Base-by-base conservation (phyloP, 2,329 filamentous ascomycete genomes). In the Pseudodiploospora longispora region DNA sequence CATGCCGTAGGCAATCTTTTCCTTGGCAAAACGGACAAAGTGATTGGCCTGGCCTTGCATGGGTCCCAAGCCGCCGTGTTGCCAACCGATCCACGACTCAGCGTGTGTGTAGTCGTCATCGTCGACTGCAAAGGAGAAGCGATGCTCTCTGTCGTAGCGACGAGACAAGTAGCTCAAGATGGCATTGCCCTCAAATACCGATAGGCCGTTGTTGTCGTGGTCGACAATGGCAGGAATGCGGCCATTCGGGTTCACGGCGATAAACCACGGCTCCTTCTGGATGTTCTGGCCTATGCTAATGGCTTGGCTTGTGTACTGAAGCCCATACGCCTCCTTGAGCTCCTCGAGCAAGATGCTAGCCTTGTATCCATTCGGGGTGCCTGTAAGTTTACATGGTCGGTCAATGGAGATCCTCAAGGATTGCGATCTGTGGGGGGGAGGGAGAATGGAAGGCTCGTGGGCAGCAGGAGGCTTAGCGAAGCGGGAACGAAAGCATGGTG, bases 101-200 rank as follows among this genome's bases (percentile, higher is more conserved):
- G 60, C 56, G 10, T 55, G 54, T 4, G 60, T 61, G 47, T 62
- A 62, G 49, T 66, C 61, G 43, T 64, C 54, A 10, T 60, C 56
- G 31, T 75, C 69, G 27, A 54, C 42, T 27, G 55, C 56, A 46
- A 67, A 68, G 6, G 61, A 63, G 43, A 67, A 59, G 44, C 52
- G 58, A 44, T 61, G 35, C 38, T 86, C 78, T 0, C 69, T 68
- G 59, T 89, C 85, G 57, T 89, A 89, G 50, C 76, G 76, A n/a
- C 82, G 76, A 7, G 80, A 76, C 19, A 91, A 72, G 61, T 91
- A 91, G 47, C 77, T 71, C 56, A 90, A 72, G 55, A 90, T 90
- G 48, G 82, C 77, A 38, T 81, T 76, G 37, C 81, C 82, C 63
- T 93, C 87, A 55, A 90, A 91, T 29, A 91, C 78, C 36, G 74